Conservation (phyloP, 768 basidiomycete genomes). For the Phylloporus rhodoxanthus region DNA sequence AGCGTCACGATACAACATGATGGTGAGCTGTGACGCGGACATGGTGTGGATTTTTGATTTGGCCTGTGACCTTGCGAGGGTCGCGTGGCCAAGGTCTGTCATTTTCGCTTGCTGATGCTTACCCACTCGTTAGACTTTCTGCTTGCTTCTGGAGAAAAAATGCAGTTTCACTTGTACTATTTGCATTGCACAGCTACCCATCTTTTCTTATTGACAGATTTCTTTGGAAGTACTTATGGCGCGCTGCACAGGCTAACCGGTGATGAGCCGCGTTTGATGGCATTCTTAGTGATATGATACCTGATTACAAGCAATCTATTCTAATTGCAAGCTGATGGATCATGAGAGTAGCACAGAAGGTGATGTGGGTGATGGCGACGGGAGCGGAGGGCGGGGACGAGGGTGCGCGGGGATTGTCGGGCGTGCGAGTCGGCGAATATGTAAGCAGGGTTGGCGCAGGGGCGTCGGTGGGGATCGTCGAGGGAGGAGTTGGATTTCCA, state of each 20-base stretch:
- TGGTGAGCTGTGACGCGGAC: conserved; percentile 44
- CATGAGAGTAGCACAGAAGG: conserved; percentile 15
- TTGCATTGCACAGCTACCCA: conserved; percentile 26
- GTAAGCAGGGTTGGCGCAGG: conserved; percentile 16
- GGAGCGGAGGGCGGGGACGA: conserved; percentile 14
- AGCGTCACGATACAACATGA: conserved; percentile 87
- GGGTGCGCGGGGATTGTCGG: conserved; percentile 16
- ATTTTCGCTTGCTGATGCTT: conserved; percentile 9
- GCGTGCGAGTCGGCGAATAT: conserved; percentile 17
- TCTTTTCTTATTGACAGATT: conserved; percentile 13
- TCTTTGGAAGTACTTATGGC: conserved; percentile 22
- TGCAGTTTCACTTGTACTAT: conserved; percentile 31
- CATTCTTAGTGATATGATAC: conserved; percentile 28
- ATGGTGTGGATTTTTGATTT: conserved; percentile 5
- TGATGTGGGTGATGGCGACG: conserved; percentile 17
- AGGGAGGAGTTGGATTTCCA: conserved; percentile 20
- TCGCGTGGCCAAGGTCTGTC: conserved; percentile 14
- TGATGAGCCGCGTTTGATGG: conserved; percentile 15
- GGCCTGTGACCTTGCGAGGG: neutral
- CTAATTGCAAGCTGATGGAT: conserved; percentile 16
- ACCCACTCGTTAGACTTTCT: conserved; percentile 18
- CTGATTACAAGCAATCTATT: conserved; percentile 27
- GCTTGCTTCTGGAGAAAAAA: conserved; percentile 18
- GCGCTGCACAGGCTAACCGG: conserved; percentile 16
- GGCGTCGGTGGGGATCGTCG: conserved; percentile 30